Evolutionary conservation across 441 rosid genomes (phyloP).

Genomic region (Erodium moschatum): DNA sequence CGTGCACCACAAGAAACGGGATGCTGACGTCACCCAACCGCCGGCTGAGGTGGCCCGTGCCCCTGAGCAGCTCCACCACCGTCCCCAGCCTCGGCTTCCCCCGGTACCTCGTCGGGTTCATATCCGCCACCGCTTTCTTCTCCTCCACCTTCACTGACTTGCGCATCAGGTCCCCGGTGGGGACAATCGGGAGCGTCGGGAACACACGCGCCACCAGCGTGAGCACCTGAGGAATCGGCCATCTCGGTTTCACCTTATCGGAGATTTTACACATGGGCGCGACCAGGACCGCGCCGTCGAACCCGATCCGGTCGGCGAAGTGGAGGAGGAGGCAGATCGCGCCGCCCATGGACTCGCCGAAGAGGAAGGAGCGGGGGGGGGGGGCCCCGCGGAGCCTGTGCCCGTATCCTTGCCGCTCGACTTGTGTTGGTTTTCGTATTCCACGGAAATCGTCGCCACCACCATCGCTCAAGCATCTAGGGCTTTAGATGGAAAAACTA

Average conservation of each 20-base stretch:
- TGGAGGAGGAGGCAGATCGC: slow-evolving; percentile 59
- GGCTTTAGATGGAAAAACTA: too few species aligned
- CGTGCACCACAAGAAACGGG: slow-evolving; percentile 70
- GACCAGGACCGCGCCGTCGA: slow-evolving; percentile 58
- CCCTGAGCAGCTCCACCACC: slow-evolving; percentile 60
- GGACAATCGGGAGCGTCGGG: slow-evolving; percentile 70
- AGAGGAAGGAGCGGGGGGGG: slow-evolving; percentile 50
- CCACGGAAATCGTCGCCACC: too few species aligned
- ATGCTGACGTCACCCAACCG: slow-evolving; percentile 46
- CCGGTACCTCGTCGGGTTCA: slow-evolving; percentile 55
- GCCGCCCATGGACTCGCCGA: slow-evolving; percentile 85
- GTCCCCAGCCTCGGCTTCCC: slow-evolving; percentile 83
- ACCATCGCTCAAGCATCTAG: too few species aligned
- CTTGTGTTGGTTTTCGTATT: too few species aligned
- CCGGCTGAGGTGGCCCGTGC: slow-evolving; percentile 44
- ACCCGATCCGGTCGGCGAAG: slow-evolving; percentile 37
- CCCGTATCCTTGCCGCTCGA: too few species aligned
- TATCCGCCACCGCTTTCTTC: slow-evolving; percentile 43
- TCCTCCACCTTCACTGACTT: slow-evolving; percentile 56
- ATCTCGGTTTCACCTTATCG: slow-evolving; percentile 56
- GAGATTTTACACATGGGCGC: slow-evolving; percentile 87
- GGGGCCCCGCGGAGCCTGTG: too few species aligned
- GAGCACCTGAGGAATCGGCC: slow-evolving; percentile 59
- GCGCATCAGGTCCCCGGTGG: slow-evolving; percentile 48
- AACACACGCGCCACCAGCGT: slow-evolving; percentile 42